phyloP scores from a whole-genome alignment of 2,329 filamentous ascomycete genomes.

The Akanthomyces muscarius region DNA sequence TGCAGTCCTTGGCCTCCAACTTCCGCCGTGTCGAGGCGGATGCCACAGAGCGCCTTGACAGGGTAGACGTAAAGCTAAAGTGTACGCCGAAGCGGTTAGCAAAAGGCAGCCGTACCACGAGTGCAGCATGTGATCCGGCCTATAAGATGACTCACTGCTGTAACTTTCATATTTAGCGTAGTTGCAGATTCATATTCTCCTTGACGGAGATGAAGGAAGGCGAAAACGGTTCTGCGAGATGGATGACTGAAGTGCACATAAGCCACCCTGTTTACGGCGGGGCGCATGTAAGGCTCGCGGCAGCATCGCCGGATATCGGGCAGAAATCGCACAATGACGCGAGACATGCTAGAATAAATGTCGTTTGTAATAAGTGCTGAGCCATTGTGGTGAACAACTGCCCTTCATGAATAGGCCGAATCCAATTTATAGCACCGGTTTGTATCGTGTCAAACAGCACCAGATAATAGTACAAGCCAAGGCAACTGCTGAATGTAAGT shows the following conservation, averaged over 20 bases:
- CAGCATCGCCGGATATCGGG: not conserved
- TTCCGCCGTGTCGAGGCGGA: constrained; percentile 48
- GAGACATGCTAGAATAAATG: not conserved
- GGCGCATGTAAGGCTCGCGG: not conserved
- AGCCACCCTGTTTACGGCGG: not conserved
- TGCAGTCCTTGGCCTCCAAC: constrained; percentile 59
- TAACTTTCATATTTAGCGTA: constrained; percentile 23
- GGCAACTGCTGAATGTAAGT: not conserved
- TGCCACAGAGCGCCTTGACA: constrained; percentile 66
- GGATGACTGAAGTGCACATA: not conserved
- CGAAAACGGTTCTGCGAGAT: not conserved
- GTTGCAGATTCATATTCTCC: not conserved
- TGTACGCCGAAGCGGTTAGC: not conserved
- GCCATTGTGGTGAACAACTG: too few species aligned
- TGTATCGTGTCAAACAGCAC: too few species aligned
- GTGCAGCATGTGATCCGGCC: not conserved
- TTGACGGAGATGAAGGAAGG: not conserved
- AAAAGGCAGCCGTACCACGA: not conserved
- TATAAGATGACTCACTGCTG: constrained; percentile 22
- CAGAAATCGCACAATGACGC: not conserved
- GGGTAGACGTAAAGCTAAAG: constrained; percentile 63
- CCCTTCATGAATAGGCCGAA: too few species aligned
- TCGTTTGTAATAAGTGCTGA: not conserved
- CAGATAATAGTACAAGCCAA: too few species aligned
- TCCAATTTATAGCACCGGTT: not conserved